phyloP scores from a whole-genome alignment of 768 basidiomycete genomes.

The Amyloporia xantha region DNA sequence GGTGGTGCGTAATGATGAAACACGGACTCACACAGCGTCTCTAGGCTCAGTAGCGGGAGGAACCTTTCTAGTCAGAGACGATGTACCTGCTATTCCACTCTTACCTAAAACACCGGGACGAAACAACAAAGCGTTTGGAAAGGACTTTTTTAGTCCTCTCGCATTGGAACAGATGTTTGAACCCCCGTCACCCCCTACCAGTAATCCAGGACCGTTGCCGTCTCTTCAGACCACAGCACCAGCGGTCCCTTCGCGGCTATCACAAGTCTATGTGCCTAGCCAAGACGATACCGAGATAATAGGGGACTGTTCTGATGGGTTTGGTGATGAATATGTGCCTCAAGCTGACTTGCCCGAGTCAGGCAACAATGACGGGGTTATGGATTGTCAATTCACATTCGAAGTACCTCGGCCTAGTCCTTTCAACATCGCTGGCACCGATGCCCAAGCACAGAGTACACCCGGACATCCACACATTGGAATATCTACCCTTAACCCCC shows the following conservation, averaged over 20 bases:
- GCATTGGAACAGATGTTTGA: slow-evolving; percentile 91
- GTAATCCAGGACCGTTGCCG: slow-evolving; percentile 15
- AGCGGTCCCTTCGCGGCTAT: slow-evolving; percentile 29
- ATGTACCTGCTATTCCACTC: slow-evolving; percentile 47
- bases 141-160: slow-evolving; percentile 84
- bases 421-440: slow-evolving; percentile 18
- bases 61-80: slow-evolving; percentile 73
- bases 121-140: slow-evolving; percentile 53
- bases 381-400: slow-evolving; percentile 67
- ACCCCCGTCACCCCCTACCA: slow-evolving; percentile 74
- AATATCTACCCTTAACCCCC: slow-evolving; percentile 22
- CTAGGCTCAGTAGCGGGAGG: slow-evolving; percentile 38
- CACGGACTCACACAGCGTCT: slow-evolving; percentile 15
- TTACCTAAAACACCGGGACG: slow-evolving; percentile 62
- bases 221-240: slow-evolving; percentile 18
- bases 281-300: slow-evolving; percentile 15
- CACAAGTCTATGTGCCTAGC: slow-evolving; percentile 29
- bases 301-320: neutral
- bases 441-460: slow-evolving; percentile 58
- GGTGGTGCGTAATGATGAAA: slow-evolving; percentile 29
- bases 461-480: slow-evolving; percentile 32
- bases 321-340: neutral
- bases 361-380: neutral
- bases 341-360: neutral
- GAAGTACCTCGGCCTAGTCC: slow-evolving; percentile 43